Conservation (phyloP, 176 grass and related monocot genomes). For the Paspalum notatum region DNA sequence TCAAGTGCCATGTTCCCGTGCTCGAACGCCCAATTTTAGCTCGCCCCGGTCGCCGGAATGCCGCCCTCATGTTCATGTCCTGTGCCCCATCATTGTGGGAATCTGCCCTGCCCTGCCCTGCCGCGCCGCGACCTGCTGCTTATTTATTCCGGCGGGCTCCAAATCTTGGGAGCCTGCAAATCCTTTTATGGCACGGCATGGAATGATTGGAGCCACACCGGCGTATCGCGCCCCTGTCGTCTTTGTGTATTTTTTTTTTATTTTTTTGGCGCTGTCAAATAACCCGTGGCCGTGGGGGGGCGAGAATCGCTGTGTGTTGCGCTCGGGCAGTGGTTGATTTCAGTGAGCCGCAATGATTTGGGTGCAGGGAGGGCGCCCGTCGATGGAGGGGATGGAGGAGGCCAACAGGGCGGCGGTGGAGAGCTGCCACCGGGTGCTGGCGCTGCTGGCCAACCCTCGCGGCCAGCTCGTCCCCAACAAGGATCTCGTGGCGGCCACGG, state of each 20-base stretch:
- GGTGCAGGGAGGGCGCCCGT: conserved; percentile 32
- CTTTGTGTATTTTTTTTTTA: neutral
- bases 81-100: conserved; percentile 41
- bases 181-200: conserved; percentile 17
- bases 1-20: conserved; percentile 22
- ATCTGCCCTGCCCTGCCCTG: conserved; percentile 16
- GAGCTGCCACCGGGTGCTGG: conserved; percentile 77
- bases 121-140: neutral
- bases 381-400: conserved; percentile 76
- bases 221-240: conserved; percentile 9
- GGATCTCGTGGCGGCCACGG: conserved; percentile 63
- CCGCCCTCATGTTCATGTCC: neutral
- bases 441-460: conserved; percentile 64
- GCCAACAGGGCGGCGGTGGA: conserved; percentile 68
- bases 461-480: conserved; percentile 55
- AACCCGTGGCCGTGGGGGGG: too few relatives aligned
- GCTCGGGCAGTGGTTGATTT: conserved; percentile 7
- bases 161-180: conserved; percentile 27
- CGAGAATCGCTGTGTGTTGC: too few relatives aligned
- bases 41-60: conserved; percentile 11
- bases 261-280: neutral
- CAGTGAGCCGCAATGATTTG: neutral
- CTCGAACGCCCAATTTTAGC: conserved; percentile 40
- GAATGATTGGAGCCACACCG: conserved; percentile 47
- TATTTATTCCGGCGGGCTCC: conserved; percentile 4